Base-by-base conservation (phyloP, 345 rosid genomes). In the Adansonia digitata region DNA sequence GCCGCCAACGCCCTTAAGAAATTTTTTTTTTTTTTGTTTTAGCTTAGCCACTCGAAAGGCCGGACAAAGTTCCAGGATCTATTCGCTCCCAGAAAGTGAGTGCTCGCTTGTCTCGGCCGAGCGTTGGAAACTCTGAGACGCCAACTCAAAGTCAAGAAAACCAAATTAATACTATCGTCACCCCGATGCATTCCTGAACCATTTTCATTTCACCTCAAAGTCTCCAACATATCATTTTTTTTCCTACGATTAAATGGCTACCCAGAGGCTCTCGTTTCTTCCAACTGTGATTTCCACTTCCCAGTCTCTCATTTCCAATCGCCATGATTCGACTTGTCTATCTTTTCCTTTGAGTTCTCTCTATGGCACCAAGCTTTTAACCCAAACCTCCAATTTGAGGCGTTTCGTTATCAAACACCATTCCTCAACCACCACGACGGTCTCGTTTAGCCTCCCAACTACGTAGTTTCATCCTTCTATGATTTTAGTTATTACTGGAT, bases 361-460 rank as follows among this genome's bases (percentile, higher is more conserved):
- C 59, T 40, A 46, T 17, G 93, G 92, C n/a, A 74, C 73, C 69
- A 80, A 82, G 87, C 87, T 87, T 68, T 29, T 83, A 13, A 57
- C 77, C 45, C 72, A 72, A 35, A 71, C 71, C 69, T 77, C 82
- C 56, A 77, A 80, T 61, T 81, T 77, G 34, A 78, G 66, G 51
- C 69, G 53, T 69, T 77, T 81, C 77, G 70, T 82, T 55, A 22
- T 73, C 29, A 83, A 81, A 74, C 70, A 60, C 66, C 81, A 77
- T 62, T 82, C 80, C 74, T 77, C 87, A 10, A 62, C 84, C 34
- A 69, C 79, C 1, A 84, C 85, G 11, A 86, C 87, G 1, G 85
- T 85, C 9, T 77, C 87, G 69, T 80, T 86, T n/a, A 89, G 85
- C 73, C 92, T 92, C 68, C 97, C 97, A 3, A 89, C 90, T 15